Evolutionary conservation across 805 yeast genomes (phyloP), one percentile per base, ranked within the genome.

Genomic region (Nakazawaea ambrosiae): DNA sequence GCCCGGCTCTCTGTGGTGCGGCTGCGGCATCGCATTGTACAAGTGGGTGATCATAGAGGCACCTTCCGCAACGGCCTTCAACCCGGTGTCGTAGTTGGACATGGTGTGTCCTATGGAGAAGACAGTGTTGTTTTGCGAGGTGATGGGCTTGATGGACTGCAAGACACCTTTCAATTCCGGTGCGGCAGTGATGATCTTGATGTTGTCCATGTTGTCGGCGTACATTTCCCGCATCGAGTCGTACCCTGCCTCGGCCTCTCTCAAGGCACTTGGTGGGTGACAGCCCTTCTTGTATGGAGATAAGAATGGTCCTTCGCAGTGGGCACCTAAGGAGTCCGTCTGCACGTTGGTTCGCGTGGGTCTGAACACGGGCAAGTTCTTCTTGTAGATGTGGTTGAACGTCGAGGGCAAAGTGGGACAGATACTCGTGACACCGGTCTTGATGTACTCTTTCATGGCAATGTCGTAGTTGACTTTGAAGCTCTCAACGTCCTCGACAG

Each of bases 1-100:
- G 11, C 81, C 79, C 9, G 71, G 73, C 36, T 73, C 72, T 46
- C 81, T 58, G 48, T 74, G 80, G 47, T 73, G 79, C 6, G 75
- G 76, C 33, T 50, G 60, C 3, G 77, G 76, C 81, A 75, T 75
- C 45, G 81, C 81, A 46, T 75, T 75, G 54, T 70, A 75, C 36
- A 75, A 60, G 48, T 75, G 81, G 3, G 81, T 75, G 39, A 75
- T 60, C 79, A 75, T 73, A n/a, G 67, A 48, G 12, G 78, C 76
- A 18, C 81, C 81, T n/a, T 58, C 46, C 17, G 57, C 51, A 25
- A 74, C 55, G 0, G 80, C 80, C 36, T 61, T 53, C 17, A 64
- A 41, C 11, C 56, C 58, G 5, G 48, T 49, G 5, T 52, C 54
- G 37, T 54, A 53, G 38, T 50, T 38, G 27, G 74, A 59, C 47